A percentile compares a stretch with the other conserved stretches of the same genome.
These are phyloP conservation scores for Castanea mollissima DNA, from an alignment of 306 rosid species.

Conservation along the genomic window DNA sequence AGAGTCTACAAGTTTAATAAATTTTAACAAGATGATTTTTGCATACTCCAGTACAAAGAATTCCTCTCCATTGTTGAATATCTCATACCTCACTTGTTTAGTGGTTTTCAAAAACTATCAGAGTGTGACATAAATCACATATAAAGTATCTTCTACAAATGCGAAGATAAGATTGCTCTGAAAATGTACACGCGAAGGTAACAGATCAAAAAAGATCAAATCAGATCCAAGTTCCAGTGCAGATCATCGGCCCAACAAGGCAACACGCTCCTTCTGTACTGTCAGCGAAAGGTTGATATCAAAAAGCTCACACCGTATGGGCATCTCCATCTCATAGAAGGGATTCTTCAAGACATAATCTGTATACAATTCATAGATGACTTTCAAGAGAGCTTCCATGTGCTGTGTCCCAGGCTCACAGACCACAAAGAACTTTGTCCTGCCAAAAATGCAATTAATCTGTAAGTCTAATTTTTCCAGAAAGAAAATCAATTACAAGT, in stretches of 20 bases:
- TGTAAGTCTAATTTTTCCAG: neutral
- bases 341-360: slow-evolving; percentile 95
- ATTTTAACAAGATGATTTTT: neutral
- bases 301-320: slow-evolving; percentile 88
- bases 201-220: neutral
- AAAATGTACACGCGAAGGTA: neutral
- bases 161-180: neutral
- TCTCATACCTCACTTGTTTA: neutral
- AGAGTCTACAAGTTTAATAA: neutral
- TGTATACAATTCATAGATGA: slow-evolving; percentile 71
- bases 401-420: slow-evolving; percentile 78
- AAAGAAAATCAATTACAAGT: neutral
- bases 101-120: neutral
- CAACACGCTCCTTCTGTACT: slow-evolving; percentile 83
- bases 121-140: neutral
- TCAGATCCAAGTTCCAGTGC: neutral
- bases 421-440: slow-evolving; percentile 85
- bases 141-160: neutral
- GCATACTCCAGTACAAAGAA: neutral
- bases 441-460: slow-evolving; percentile 27
- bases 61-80: neutral
- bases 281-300: slow-evolving; percentile 74
- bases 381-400: slow-evolving; percentile 78
- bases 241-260: slow-evolving; percentile 64
- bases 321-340: slow-evolving; percentile 99